Evolutionary conservation across 345 rosid genomes (phyloP).

Genomic region (Syzygium aromaticum): DNA sequence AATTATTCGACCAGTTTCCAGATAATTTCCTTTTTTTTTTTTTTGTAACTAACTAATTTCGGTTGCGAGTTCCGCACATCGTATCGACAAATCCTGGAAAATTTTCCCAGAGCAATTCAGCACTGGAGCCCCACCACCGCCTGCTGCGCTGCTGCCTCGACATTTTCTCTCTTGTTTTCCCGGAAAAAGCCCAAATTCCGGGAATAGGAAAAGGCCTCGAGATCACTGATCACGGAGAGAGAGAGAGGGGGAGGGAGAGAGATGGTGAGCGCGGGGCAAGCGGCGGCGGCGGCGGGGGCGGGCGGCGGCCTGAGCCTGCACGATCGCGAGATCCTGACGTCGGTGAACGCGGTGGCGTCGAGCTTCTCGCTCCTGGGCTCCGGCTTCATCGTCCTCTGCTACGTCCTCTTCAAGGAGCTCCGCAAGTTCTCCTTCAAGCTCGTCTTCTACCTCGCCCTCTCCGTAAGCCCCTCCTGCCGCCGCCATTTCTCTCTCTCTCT

Average conservation of each 20-base stretch:
- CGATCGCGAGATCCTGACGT: slow-evolving; percentile 46
- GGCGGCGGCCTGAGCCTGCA: slow-evolving; percentile 37
- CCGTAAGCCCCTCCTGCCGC: slow-evolving; percentile 30
- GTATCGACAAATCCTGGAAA: too few relatives aligned
- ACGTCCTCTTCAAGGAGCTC: slow-evolving; percentile 82
- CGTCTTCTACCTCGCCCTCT: slow-evolving; percentile 89
- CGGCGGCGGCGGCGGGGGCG: slow-evolving; percentile 1
- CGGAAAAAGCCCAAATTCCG: background rate
- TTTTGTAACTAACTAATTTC: background rate
- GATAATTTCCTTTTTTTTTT: background rate
- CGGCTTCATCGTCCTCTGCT: slow-evolving; percentile 83
- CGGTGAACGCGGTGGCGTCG: slow-evolving; percentile 68
- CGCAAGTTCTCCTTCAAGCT: slow-evolving; percentile 98
- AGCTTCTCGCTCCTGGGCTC: slow-evolving; percentile 83
- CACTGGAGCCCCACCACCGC: background rate
- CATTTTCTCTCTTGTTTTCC: background rate
- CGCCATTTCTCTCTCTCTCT: background rate
- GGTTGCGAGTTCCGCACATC: background rate
- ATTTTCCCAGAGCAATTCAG: background rate
- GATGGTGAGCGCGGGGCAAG: slow-evolving; percentile 1
- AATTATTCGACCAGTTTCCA: background rate
- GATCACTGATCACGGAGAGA: background rate
- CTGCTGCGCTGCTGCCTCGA: background rate
- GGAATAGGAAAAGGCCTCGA: background rate
- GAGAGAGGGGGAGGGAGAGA: background rate